Evolutionary conservation across 75 land plant species (phyloP).

Genomic region (Chamaecyparis obtusa): DNA sequence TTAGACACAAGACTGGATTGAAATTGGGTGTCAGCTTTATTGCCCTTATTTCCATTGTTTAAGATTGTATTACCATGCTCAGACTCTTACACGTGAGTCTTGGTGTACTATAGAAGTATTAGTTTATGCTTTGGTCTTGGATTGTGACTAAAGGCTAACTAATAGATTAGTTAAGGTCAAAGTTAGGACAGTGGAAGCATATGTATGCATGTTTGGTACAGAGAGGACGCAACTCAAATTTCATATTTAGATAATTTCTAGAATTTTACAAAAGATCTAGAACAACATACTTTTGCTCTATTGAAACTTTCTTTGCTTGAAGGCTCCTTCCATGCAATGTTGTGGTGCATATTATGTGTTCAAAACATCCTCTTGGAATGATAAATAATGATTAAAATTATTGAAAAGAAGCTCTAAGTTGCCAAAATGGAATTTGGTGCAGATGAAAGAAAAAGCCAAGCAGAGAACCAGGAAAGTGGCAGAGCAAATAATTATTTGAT

Average conservation of each 20-base stretch:
- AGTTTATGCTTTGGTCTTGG: too few species aligned
- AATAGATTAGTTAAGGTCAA: not conserved
- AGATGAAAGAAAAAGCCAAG: too few species aligned
- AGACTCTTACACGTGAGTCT: not conserved
- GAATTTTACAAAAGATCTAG: not conserved
- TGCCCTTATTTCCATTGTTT: not conserved
- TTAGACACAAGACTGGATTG: not conserved
- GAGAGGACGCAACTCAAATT: not conserved
- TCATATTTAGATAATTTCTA: not conserved
- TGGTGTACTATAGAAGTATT: not conserved
- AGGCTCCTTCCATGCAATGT: not conserved
- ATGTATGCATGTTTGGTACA: not conserved
- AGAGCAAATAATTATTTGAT: too few species aligned
- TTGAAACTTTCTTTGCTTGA: not conserved
- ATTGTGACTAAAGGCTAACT: not conserved
- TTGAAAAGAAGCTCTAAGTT: not conserved
- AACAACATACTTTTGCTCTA: not conserved
- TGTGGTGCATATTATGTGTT: not conserved
- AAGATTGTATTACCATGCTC: not conserved
- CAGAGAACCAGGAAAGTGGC: too few species aligned
- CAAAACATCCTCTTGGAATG: not conserved
- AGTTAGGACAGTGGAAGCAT: not conserved
- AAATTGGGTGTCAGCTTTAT: not conserved
- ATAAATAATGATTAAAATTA: not conserved
- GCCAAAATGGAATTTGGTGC: too few species aligned